Percentiles rank a stretch among this genome's conserved stretches.
phyloP scores from a whole-genome alignment of 129 eudicot species.

The carrot (Daucus carota) region DH1_v3.0 NC_030388.2:5955501-5956000 shows the following conservation, averaged over 20 bases:
- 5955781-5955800: background rate
- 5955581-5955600: no score
- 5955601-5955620: no score
- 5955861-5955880: background rate
- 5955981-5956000: background rate
- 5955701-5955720: conserved; percentile 78
- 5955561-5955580: no score
- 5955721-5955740: conserved; percentile 89
- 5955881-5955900: background rate
- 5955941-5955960: background rate
- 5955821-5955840: no score
- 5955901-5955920: background rate
- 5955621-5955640: no score
- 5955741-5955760: conserved; percentile 37
- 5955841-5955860: no score
- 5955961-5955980: background rate
- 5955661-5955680: conserved; percentile 11
- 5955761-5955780: background rate
- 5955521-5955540: no score
- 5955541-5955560: no score
- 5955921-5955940: background rate
- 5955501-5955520: no score
- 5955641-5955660: background rate
- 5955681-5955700: conserved; percentile 50
- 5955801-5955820: background rate